A percentile compares a stretch with the other conserved stretches of the same genome.
Evolutionary conservation across 2,329 filamentous ascomycete genomes (phyloP).

Genomic region (Sphaerostilbella broomeana): DNA sequence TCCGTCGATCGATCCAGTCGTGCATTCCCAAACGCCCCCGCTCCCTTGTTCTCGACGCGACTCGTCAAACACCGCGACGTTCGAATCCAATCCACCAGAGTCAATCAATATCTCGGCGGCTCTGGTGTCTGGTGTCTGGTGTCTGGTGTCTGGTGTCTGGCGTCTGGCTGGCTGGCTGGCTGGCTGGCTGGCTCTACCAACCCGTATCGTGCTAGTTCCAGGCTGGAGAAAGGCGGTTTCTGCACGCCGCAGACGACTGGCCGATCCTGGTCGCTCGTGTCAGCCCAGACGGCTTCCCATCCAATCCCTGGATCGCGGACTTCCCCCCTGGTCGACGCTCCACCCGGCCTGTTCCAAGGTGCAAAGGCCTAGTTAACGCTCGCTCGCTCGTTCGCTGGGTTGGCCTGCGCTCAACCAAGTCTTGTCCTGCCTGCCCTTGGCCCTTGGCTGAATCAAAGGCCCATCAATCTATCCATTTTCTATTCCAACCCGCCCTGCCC

Average conservation of each 20-base stretch:
- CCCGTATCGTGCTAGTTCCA: constrained; percentile 9
- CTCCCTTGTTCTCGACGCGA: not conserved
- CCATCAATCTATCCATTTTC: constrained; percentile 9
- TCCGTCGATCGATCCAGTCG: constrained; percentile 7
- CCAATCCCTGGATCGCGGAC: constrained; percentile 12
- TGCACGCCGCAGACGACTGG: constrained; percentile 6
- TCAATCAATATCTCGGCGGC: not conserved
- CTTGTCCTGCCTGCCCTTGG: constrained; percentile 10
- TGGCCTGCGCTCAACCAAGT: too few species aligned
- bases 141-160: too few species aligned
- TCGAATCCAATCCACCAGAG: too few species aligned
- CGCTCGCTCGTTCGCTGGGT: constrained; percentile 13
- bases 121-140: too few species aligned
- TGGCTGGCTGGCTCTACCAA: too few species aligned
- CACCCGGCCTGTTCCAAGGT: constrained; percentile 17
- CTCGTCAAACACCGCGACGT: constrained; percentile 2
- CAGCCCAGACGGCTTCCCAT: constrained; percentile 11
- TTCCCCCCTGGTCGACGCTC: constrained; percentile 16
- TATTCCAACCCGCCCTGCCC: constrained; percentile 11
- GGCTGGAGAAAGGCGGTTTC: constrained; percentile 14
- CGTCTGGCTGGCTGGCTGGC: too few species aligned
- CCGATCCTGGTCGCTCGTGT: constrained; percentile 13
- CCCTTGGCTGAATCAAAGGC: constrained; percentile 15
- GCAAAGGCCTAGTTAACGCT: too few species aligned
- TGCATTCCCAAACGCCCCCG: constrained; percentile 8